A percentile compares a stretch with the other conserved stretches of the same genome.
phyloP scores from a whole-genome alignment of 371 early-diverging fungal genomes.

The Lichtheimia ornata region DNA sequence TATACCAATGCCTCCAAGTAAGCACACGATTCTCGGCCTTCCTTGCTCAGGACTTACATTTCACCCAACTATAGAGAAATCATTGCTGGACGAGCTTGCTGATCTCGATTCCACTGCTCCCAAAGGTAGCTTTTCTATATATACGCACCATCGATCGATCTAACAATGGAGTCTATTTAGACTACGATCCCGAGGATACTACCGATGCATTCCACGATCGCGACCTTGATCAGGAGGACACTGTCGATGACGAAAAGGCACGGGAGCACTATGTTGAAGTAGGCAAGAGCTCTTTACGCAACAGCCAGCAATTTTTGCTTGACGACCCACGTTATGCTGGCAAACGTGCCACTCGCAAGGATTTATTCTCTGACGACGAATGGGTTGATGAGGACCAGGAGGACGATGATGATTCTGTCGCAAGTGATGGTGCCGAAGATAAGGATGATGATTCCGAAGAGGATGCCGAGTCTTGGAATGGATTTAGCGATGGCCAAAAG shows the following conservation, averaged over 20 bases:
- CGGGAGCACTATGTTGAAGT: slow-evolving; percentile 74
- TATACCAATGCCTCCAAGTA: no score
- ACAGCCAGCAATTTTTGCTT: slow-evolving; percentile 55
- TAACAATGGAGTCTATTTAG: slow-evolving; percentile 21
- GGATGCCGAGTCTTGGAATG: slow-evolving; percentile 10
- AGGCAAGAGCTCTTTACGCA: slow-evolving; percentile 73
- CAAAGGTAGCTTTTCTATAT: slow-evolving; percentile 46
- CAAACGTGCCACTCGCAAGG: slow-evolving; percentile 65
- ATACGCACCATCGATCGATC: neutral
- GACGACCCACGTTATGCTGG: slow-evolving; percentile 83
- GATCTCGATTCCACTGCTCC: slow-evolving; percentile 71
- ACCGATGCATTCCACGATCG: slow-evolving; percentile 42
- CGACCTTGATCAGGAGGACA: slow-evolving; percentile 47
- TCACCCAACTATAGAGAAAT: slow-evolving; percentile 32
- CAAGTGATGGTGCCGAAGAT: slow-evolving; percentile 23
- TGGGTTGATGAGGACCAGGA: slow-evolving; percentile 30
- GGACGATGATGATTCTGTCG: slow-evolving; percentile 40
- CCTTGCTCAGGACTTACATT: no score
- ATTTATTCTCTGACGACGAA: slow-evolving; percentile 52
- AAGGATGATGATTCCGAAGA: slow-evolving; percentile 22
- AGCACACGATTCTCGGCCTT: no score
- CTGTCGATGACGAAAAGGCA: slow-evolving; percentile 53
- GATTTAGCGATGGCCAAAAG: slow-evolving; percentile 38
- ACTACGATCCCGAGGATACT: slow-evolving; percentile 69
- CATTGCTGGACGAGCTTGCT: slow-evolving; percentile 69